Evolutionary conservation across 1,284 basidiomycete species (phyloP).

Genomic region (Leccinum griseonigrum): DNA sequence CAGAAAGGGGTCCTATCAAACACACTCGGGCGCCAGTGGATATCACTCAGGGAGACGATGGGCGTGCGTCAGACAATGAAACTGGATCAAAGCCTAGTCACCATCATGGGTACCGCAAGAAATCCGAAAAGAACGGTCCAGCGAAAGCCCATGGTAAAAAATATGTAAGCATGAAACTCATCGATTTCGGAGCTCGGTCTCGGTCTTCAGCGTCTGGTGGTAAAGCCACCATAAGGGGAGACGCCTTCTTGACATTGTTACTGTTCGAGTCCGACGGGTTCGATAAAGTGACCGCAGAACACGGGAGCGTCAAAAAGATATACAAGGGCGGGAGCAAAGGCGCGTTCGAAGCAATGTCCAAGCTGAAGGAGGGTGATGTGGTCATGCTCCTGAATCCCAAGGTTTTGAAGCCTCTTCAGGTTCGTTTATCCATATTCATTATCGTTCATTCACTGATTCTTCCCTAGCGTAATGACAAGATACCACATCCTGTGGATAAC

Average conservation of each 20-base stretch:
- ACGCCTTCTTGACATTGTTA: conserved; percentile 79
- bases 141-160: conserved; percentile 62
- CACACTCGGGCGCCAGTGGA: conserved; percentile 63
- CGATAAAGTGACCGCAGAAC: conserved; percentile 50
- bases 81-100: conserved; percentile 17
- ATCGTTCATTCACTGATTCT: background rate
- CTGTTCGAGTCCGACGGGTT: conserved; percentile 85
- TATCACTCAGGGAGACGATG: conserved; percentile 47
- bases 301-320: conserved; percentile 53
- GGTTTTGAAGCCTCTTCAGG: conserved; percentile 83
- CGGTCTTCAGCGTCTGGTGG: conserved; percentile 52
- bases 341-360: conserved; percentile 87
- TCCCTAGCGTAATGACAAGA: conserved; percentile 41
- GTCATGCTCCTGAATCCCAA: conserved; percentile 88
- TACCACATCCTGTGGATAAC: conserved; percentile 76
- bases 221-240: conserved; percentile 65
- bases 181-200: conserved; percentile 71
- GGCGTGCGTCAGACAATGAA: conserved; percentile 34
- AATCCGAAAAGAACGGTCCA: conserved; percentile 24
- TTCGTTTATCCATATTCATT: conserved; percentile 34
- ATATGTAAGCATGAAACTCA: conserved; percentile 85
- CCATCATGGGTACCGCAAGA: conserved; percentile 18
- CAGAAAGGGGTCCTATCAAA: conserved; percentile 76
- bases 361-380: conserved; percentile 85
- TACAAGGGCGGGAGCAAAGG: conserved; percentile 90